These are phyloP conservation scores for Nidularia pulvinata DNA, from an alignment of 768 basidiomycete genomes.

Conservation along the genomic window DNA sequence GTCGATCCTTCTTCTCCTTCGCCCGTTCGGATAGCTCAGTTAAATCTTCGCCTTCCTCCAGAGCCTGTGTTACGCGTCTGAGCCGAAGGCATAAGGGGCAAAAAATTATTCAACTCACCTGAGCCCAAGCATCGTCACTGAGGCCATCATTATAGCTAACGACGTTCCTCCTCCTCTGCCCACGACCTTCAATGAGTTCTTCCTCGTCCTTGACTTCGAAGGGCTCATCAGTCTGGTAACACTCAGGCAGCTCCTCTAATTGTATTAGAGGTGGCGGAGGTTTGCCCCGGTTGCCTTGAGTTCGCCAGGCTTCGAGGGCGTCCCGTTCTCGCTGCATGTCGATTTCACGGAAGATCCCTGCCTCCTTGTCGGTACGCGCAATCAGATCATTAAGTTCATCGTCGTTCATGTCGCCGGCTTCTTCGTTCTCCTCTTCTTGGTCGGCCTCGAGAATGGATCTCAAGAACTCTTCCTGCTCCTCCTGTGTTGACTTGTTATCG, in stretches of 20 bases:
- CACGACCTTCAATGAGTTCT: constrained; percentile 75
- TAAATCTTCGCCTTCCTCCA: constrained; percentile 82
- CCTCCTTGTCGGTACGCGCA: constrained; percentile 82
- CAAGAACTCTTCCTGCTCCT: constrained; percentile 96
- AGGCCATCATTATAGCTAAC: constrained; percentile 95
- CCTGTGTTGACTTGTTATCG: constrained; percentile 97
- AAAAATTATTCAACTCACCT: constrained; percentile 52
- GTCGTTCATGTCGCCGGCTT: constrained; percentile 90
- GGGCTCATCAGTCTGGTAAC: constrained; percentile 85
- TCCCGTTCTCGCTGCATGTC: constrained; percentile 81
- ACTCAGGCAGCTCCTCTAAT: constrained; percentile 89
- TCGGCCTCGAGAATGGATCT: constrained; percentile 90
- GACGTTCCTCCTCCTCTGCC: constrained; percentile 78
- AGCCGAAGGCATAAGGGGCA: constrained; percentile 1
- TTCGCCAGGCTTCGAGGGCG: constrained; percentile 63
- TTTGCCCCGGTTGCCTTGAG: constrained; percentile 73
- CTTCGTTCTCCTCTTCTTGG: constrained; percentile 88
- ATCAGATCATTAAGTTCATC: constrained; percentile 95
- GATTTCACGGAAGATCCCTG: constrained; percentile 74
- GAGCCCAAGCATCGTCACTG: constrained; percentile 91
- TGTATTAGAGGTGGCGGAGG: constrained; percentile 79
- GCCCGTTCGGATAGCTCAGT: constrained; percentile 70
- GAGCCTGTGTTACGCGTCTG: constrained; percentile 33
- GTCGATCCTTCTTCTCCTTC: constrained; percentile 65
- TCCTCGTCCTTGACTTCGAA: constrained; percentile 68